Evolutionary conservation across 2,329 filamentous ascomycete species (phyloP).

Genomic region (Scedosporium dehoogii): DNA sequence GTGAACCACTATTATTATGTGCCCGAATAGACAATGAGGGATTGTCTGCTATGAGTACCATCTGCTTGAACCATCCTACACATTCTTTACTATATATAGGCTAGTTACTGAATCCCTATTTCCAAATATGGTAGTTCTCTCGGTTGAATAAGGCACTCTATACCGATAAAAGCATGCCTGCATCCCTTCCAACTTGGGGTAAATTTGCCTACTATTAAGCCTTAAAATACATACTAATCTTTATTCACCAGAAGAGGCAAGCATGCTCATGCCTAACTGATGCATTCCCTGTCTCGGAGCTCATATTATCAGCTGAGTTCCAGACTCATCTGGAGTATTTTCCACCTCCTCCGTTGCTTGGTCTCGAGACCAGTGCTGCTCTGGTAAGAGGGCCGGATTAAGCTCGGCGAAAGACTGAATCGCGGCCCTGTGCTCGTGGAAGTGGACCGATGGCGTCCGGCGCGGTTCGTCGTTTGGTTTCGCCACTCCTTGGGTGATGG

Average conservation of each 20-base stretch:
- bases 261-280: background rate
- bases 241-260: background rate
- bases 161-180: too few relatives aligned
- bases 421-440: conserved; percentile 13
- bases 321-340: background rate
- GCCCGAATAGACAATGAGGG: too few relatives aligned
- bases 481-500: conserved; percentile 13
- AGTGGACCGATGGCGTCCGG: conserved; percentile 15
- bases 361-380: background rate
- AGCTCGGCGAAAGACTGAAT: conserved; percentile 17
- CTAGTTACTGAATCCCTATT: too few relatives aligned
- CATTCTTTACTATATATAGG: too few relatives aligned
- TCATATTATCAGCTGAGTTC: background rate
- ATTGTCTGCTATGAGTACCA: too few relatives aligned
- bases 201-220: too few relatives aligned
- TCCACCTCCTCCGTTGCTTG: background rate
- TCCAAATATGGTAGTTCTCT: too few relatives aligned
- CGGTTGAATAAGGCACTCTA: too few relatives aligned
- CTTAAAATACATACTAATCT: background rate
- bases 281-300: background rate
- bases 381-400: background rate
- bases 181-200: too few relatives aligned
- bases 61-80: too few relatives aligned
- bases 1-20: too few relatives aligned
- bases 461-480: conserved; percentile 12